Evolutionary conservation across 2,329 filamentous ascomycete species (phyloP).

Genomic region (Sarocladiaceae sp.): DNA sequence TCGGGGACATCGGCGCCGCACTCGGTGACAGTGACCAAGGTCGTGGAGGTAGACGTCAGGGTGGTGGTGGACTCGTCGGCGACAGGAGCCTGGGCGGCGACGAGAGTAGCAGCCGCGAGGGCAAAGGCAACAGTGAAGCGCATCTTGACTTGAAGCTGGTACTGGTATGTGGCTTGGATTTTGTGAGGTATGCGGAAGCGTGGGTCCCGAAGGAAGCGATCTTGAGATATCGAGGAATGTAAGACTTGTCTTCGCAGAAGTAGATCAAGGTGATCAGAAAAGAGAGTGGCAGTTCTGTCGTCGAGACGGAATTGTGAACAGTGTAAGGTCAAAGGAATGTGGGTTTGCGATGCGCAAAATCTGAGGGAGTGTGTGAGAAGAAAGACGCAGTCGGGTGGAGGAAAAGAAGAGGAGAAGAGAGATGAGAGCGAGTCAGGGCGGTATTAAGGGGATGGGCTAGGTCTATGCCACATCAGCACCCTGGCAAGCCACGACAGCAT

Average conservation of each 20-base stretch:
- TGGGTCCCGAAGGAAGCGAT: neutral
- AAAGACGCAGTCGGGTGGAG: slow-evolving; percentile 3
- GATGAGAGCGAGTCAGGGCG: slow-evolving; percentile 3
- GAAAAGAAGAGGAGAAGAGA: neutral
- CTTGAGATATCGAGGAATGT: neutral
- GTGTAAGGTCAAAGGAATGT: slow-evolving; percentile 5
- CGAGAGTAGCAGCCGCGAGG: slow-evolving; percentile 31
- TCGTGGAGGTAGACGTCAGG: slow-evolving; percentile 37
- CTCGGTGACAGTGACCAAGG: slow-evolving; percentile 39
- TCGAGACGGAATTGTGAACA: neutral
- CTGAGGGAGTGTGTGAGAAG: slow-evolving; percentile 2
- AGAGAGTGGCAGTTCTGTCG: slow-evolving; percentile 3
- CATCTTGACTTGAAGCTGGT: slow-evolving; percentile 33
- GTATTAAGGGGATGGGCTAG: neutral
- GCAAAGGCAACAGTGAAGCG: slow-evolving; percentile 36
- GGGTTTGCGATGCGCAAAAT: neutral
- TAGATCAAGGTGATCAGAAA: neutral
- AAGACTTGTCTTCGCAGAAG: neutral
- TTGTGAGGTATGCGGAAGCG: slow-evolving; percentile 1
- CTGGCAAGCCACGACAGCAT: no score
- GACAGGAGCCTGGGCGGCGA: slow-evolving; percentile 28
- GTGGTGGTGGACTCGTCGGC: slow-evolving; percentile 29
- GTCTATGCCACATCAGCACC: no score
- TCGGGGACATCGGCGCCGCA: slow-evolving; percentile 37
- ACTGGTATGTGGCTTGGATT: neutral